Conservation (phyloP, 2,329 filamentous ascomycete species). For the Pseudogymnoascus sp. region DNA sequence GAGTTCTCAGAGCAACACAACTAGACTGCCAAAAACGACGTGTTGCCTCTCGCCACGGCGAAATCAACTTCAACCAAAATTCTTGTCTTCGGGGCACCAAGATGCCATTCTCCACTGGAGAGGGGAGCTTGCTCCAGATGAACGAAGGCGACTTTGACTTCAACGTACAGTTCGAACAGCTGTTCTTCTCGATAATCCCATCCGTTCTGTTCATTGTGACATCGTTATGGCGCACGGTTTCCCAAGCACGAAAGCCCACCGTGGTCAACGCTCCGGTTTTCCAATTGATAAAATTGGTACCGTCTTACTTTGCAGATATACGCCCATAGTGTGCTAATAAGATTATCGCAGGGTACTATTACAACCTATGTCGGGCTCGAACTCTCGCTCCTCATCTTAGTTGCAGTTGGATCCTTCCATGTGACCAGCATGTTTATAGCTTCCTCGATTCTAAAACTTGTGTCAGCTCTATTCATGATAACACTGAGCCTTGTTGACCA, state of each 20-base stretch:
- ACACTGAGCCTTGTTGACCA: slow-evolving; percentile 25
- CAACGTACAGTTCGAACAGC: slow-evolving; percentile 27
- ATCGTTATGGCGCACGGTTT: slow-evolving; percentile 26
- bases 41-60: background rate
- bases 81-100: slow-evolving; percentile 9
- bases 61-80: background rate
- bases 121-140: slow-evolving; percentile 23
- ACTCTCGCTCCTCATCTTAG: slow-evolving; percentile 25
- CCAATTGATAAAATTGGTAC: slow-evolving; percentile 26
- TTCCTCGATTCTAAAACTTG: slow-evolving; percentile 23
- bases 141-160: slow-evolving; percentile 27
- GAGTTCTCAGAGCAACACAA: background rate
- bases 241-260: slow-evolving; percentile 24
- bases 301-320: background rate
- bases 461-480: slow-evolving; percentile 21
- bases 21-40: background rate
- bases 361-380: slow-evolving; percentile 19
- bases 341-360: slow-evolving; percentile 17
- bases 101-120: slow-evolving; percentile 17
- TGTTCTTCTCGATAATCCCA: slow-evolving; percentile 29
- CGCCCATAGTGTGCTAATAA: slow-evolving; percentile 11
- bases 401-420: slow-evolving; percentile 12
- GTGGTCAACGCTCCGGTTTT: slow-evolving; percentile 26
- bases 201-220: slow-evolving; percentile 24
- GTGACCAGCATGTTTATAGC: slow-evolving; percentile 25